Conservation (phyloP, 148 eudicot species). For the Camellia granthamiana region DNA sequence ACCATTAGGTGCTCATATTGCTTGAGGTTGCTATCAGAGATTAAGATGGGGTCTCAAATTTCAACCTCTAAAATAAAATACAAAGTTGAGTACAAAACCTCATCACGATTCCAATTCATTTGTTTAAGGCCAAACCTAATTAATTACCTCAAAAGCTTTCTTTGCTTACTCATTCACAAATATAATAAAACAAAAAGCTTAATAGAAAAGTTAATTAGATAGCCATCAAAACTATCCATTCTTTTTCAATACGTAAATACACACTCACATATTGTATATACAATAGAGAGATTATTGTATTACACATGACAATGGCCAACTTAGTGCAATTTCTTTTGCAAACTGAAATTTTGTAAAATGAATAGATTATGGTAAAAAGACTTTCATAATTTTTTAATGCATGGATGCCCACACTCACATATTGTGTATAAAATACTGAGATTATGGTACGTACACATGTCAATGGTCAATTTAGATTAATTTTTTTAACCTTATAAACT, state of each 20-base stretch:
- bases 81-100: not conserved
- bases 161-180: not conserved
- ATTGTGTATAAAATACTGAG: no score
- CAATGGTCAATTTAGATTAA: no score
- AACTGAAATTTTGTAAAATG: no score
- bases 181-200: not conserved
- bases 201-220: not conserved
- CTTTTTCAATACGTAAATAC: not conserved
- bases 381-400: no score
- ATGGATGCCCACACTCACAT: no score
- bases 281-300: not conserved
- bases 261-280: not conserved
- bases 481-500: no score
- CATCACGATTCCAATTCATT: not conserved
- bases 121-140: not conserved
- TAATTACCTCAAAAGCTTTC: not conserved
- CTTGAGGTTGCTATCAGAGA: not conserved
- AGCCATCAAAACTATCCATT: not conserved
- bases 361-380: no score
- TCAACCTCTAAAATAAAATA: not conserved
- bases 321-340: not conserved
- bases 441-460: no score
- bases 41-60: not conserved
- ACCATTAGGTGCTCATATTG: not conserved
- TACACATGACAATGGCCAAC: not conserved